Conservation (phyloP, 176 grass and related monocot genomes). For the Zoysia japonica region DNA sequence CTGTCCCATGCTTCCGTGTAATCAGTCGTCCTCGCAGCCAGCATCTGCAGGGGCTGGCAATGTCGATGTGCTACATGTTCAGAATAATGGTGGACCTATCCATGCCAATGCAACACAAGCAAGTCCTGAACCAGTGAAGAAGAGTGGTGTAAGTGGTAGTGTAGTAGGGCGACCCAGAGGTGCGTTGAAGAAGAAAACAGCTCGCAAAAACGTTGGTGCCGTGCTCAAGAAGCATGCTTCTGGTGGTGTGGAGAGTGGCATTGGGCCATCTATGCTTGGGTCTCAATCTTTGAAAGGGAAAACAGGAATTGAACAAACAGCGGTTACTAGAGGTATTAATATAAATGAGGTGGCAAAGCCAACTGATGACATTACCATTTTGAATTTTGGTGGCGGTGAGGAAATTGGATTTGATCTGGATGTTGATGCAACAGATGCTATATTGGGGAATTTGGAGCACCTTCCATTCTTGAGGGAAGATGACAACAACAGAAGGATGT, state of each 20-base stretch:
- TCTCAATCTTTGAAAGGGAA: conserved; percentile 10
- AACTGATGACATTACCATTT: conserved; percentile 40
- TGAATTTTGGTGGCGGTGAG: conserved; percentile 48
- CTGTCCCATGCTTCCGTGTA: conserved; percentile 53
- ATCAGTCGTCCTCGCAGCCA: conserved; percentile 38
- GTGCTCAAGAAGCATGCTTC: conserved; percentile 43
- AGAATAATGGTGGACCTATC: conserved; percentile 21
- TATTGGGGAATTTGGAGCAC: conserved; percentile 86
- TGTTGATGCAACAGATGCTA: conserved; percentile 76
- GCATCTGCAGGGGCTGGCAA: conserved; percentile 22
- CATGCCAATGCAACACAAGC: conserved; percentile 28
- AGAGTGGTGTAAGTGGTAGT: not conserved
- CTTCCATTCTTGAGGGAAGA: conserved; percentile 95
- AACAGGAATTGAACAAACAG: conserved; percentile 18
- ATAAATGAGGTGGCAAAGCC: conserved; percentile 80
- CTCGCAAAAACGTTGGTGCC: conserved; percentile 69
- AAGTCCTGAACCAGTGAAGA: conserved; percentile 1
- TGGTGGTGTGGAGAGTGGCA: conserved; percentile 26
- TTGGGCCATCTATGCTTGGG: conserved; percentile 30
- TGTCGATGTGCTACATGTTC: conserved; percentile 21
- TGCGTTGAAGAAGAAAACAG: conserved; percentile 83
- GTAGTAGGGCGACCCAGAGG: conserved; percentile 31
- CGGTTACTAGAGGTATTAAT: conserved; percentile 66
- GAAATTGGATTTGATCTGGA: conserved; percentile 83
- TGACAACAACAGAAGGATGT: conserved; percentile 57